A percentile compares a stretch with the other conserved stretches of the same genome.
Evolutionary conservation across 2,329 filamentous ascomycete genomes (phyloP).

Genomic region (Hypoxylon sp.): DNA sequence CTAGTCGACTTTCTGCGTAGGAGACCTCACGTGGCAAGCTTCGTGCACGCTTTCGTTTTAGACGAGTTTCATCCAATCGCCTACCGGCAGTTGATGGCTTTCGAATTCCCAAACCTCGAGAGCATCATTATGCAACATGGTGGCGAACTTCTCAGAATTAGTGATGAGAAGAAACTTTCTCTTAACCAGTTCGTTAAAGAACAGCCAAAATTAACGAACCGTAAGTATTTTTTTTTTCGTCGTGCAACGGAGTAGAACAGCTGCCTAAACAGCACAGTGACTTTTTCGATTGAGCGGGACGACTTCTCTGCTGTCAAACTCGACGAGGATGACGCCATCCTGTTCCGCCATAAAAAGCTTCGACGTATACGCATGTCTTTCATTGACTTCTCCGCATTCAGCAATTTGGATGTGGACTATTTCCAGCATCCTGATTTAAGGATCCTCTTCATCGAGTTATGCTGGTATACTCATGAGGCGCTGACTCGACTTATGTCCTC

Average conservation of each 20-base stretch:
- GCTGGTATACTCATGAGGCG: conserved; percentile 34
- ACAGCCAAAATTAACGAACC: conserved; percentile 35
- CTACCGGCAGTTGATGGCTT: conserved; percentile 36
- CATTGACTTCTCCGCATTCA: conserved; percentile 39
- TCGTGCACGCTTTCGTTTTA: conserved; percentile 32
- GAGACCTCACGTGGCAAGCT: conserved; percentile 30
- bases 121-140: conserved; percentile 36
- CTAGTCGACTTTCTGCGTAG: conserved; percentile 29
- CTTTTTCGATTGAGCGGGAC: conserved; percentile 34
- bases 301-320: conserved; percentile 21
- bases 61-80: conserved; percentile 42
- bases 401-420: conserved; percentile 26
- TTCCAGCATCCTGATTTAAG: conserved; percentile 31
- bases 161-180: conserved; percentile 28
- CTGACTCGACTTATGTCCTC: conserved; percentile 25
- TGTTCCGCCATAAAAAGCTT: conserved; percentile 39
- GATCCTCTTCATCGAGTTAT: conserved; percentile 31
- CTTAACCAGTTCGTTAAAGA: conserved; percentile 33
- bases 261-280: conserved; percentile 30
- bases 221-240: conserved; percentile 20
- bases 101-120: conserved; percentile 38
- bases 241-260: conserved; percentile 3
- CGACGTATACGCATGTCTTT: conserved; percentile 34
- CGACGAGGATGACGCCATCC: conserved; percentile 32
- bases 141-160: conserved; percentile 21